A percentile compares a stretch with the other conserved stretches of the same genome.
Conservation (phyloP, 371 early-diverging fungal species). For the Mortierella polycephala region DNA sequence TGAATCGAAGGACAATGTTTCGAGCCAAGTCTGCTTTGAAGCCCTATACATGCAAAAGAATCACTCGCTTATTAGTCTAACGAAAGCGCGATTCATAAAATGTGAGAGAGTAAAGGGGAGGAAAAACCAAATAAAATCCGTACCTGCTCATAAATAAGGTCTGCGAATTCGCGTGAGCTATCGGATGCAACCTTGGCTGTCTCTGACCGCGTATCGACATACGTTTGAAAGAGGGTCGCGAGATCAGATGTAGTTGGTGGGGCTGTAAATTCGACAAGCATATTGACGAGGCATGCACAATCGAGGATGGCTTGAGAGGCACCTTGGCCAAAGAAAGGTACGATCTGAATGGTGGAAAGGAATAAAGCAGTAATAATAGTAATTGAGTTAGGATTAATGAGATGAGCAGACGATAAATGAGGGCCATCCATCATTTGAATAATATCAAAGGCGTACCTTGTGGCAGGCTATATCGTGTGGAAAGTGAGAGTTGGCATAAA, state of each 20-base stretch:
- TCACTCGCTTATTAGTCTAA: neutral
- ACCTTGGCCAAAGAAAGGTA: slow-evolving; percentile 53
- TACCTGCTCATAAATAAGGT: slow-evolving; percentile 51
- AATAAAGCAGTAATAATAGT: neutral
- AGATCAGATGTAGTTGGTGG: slow-evolving; percentile 4
- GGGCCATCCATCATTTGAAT: neutral
- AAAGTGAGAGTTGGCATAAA: neutral
- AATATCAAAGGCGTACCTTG: slow-evolving; percentile 25
- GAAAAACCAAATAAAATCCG: neutral
- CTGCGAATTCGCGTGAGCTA: slow-evolving; percentile 50
- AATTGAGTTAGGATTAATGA: neutral
- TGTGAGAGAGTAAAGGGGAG: neutral
- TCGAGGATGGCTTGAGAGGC: slow-evolving; percentile 54
- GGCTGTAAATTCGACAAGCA: slow-evolving; percentile 11
- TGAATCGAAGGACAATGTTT: slow-evolving; percentile 42
- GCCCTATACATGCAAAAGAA: slow-evolving; percentile 13
- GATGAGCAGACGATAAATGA: neutral
- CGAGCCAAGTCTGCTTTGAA: slow-evolving; percentile 48
- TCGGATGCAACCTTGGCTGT: slow-evolving; percentile 38
- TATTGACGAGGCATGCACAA: slow-evolving; percentile 36
- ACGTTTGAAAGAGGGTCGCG: slow-evolving; percentile 26
- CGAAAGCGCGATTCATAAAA: neutral
- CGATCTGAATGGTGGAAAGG: slow-evolving; percentile 19
- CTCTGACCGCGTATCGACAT: slow-evolving; percentile 34
- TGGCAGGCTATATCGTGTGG: slow-evolving; percentile 25